phyloP scores from a whole-genome alignment of 768 basidiomycete species.

The Tremella yokohamensis region DNA sequence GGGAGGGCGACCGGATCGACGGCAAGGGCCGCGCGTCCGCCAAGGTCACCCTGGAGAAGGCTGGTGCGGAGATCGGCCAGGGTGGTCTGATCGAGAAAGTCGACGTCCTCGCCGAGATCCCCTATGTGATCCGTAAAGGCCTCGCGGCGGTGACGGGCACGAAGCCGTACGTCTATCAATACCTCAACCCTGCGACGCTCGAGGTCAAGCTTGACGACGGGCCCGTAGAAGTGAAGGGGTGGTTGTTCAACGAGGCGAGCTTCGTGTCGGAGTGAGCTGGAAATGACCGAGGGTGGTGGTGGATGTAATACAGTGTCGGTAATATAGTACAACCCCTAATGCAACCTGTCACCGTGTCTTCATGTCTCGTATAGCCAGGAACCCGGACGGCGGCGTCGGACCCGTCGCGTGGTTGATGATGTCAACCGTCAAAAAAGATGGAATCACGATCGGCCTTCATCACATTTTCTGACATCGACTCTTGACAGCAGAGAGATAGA shows the following conservation, averaged over 20 bases:
- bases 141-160: constrained; percentile 90
- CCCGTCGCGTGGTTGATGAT: too few species aligned
- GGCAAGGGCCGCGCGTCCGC: constrained; percentile 34
- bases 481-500: too few species aligned
- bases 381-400: too few species aligned
- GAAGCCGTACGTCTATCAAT: constrained; percentile 92
- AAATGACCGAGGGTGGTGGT: background rate
- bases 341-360: too few species aligned
- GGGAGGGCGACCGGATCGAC: constrained; percentile 67
- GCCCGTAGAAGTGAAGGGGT: constrained; percentile 59
- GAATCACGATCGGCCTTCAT: too few species aligned
- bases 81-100: constrained; percentile 56
- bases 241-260: constrained; percentile 81
- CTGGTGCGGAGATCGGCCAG: constrained; percentile 56
- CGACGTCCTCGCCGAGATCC: constrained; percentile 91
- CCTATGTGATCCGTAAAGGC: constrained; percentile 83
- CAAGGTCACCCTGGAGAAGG: constrained; percentile 60
- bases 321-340: background rate
- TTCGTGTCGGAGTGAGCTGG: constrained; percentile 65
- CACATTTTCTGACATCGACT: too few species aligned
- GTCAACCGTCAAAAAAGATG: too few species aligned
- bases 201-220: constrained; percentile 54
- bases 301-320: constrained; percentile 5
- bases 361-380: too few species aligned
- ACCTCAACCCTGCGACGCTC: constrained; percentile 60